Conservation (phyloP, 331 rosid species). For the Pyracantha coccinea region DNA sequence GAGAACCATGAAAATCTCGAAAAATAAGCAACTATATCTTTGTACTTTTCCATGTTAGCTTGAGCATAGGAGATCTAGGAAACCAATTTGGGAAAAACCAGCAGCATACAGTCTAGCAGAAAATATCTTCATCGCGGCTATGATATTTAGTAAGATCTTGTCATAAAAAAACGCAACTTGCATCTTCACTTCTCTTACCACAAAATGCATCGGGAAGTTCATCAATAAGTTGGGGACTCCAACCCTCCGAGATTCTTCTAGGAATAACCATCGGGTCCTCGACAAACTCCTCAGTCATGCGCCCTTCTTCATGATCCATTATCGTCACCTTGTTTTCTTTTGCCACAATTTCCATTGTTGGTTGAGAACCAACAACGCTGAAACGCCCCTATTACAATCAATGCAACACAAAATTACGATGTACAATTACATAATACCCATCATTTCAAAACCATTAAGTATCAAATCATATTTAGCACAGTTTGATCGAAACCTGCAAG, state of each 20-base stretch:
- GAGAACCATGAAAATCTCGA: neutral
- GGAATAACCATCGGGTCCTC: conserved; percentile 68
- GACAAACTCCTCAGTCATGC: conserved; percentile 39
- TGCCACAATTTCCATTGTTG: conserved; percentile 78
- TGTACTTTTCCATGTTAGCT: neutral
- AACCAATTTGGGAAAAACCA: neutral
- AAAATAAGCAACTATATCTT: too few relatives aligned
- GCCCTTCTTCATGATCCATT: conserved; percentile 60
- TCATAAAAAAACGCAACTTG: too few relatives aligned
- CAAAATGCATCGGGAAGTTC: conserved; percentile 82
- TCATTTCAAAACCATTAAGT: neutral
- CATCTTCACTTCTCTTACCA: conserved; percentile 30
- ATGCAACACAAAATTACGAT: neutral
- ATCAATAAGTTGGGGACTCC: conserved; percentile 67
- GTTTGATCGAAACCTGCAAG: conserved; percentile 17
- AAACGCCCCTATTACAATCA: conserved; percentile 56
- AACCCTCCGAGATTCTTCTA: conserved; percentile 48
- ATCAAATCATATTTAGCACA: conserved; percentile 10
- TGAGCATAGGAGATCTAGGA: neutral
- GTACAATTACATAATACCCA: neutral
- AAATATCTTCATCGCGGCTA: neutral
- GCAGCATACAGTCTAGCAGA: neutral
- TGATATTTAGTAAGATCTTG: neutral
- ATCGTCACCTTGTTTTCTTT: conserved; percentile 62
- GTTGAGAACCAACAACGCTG: conserved; percentile 87